These are phyloP conservation scores for Ascochyta viciae-villosae DNA, from an alignment of 2,329 filamentous ascomycete genomes.

Conservation along the genomic window DNA sequence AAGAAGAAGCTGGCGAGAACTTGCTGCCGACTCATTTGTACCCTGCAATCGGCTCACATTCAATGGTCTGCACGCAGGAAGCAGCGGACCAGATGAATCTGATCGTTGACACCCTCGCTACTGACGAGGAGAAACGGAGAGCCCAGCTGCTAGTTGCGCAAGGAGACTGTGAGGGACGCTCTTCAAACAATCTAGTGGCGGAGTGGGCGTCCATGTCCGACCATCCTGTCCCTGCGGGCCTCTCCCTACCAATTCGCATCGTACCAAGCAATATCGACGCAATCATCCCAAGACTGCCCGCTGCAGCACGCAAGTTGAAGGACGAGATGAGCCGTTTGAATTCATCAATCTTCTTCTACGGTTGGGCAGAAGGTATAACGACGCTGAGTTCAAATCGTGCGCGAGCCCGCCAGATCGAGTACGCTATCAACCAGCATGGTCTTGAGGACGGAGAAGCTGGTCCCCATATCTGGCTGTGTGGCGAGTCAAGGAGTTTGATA, in stretches of 20 bases:
- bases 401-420: constrained; percentile 70
- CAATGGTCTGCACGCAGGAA: constrained; percentile 70
- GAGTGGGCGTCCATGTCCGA: constrained; percentile 56
- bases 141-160: constrained; percentile 65
- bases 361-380: constrained; percentile 69
- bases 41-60: constrained; percentile 63
- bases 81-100: constrained; percentile 68
- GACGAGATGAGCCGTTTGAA: constrained; percentile 67
- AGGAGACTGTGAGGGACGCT: constrained; percentile 26
- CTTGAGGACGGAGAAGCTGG: constrained; percentile 61
- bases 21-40: constrained; percentile 68
- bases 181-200: constrained; percentile 23
- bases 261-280: constrained; percentile 56
- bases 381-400: constrained; percentile 76
- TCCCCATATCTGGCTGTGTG: constrained; percentile 70
- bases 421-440: constrained; percentile 60
- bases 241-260: constrained; percentile 67
- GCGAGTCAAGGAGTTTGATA: constrained; percentile 69
- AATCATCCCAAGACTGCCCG: constrained; percentile 50
- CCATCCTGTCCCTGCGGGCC: constrained; percentile 60
- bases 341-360: constrained; percentile 73
- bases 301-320: constrained; percentile 53
- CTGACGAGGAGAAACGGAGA: constrained; percentile 57
- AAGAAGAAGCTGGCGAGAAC: constrained; percentile 67
- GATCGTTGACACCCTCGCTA: constrained; percentile 50